These are phyloP conservation scores for Huntiella bhutanensis DNA, from an alignment of 2,329 filamentous ascomycete species.

Conservation along the genomic window DNA sequence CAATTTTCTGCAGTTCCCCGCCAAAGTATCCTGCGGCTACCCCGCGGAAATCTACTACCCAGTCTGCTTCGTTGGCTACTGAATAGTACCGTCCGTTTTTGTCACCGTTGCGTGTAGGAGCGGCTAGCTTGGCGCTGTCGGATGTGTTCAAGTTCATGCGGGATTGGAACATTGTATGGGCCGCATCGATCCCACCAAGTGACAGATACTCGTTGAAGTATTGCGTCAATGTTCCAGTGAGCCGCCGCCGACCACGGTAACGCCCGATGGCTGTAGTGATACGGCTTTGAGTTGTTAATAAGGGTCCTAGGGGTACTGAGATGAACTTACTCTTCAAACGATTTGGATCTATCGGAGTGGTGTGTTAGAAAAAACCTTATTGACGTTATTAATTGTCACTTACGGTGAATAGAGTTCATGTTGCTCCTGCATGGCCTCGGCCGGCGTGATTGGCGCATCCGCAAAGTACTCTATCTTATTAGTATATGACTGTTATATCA, in stretches of 20 bases:
- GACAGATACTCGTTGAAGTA: conserved; percentile 66
- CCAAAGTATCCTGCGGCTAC: conserved; percentile 66
- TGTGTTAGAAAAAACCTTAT: neutral
- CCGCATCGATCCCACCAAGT: conserved; percentile 59
- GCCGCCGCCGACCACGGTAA: conserved; percentile 42
- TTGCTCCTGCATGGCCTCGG: conserved; percentile 45
- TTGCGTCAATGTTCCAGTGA: conserved; percentile 40
- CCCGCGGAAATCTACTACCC: conserved; percentile 63
- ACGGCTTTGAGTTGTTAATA: conserved; percentile 3
- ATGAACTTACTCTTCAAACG: conserved; percentile 35
- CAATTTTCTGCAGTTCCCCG: conserved; percentile 7
- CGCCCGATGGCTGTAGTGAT: conserved; percentile 4
- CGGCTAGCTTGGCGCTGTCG: conserved; percentile 30
- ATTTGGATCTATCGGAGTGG: conserved; percentile 22
- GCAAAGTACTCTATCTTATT: conserved; percentile 44
- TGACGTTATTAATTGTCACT: conserved; percentile 15
- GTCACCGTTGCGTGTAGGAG: conserved; percentile 31
- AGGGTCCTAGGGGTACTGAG: neutral
- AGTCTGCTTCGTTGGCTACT: conserved; percentile 27
- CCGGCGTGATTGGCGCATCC: conserved; percentile 58
- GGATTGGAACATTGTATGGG: conserved; percentile 33
- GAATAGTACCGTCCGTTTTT: conserved; percentile 28
- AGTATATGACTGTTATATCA: neutral
- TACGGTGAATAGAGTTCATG: conserved; percentile 47
- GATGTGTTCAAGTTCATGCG: conserved; percentile 30